Evolutionary conservation across 2,329 filamentous ascomycete species (phyloP), one percentile per base, ranked within the genome.

Genomic region (Pseudocercospora musae): DNA sequence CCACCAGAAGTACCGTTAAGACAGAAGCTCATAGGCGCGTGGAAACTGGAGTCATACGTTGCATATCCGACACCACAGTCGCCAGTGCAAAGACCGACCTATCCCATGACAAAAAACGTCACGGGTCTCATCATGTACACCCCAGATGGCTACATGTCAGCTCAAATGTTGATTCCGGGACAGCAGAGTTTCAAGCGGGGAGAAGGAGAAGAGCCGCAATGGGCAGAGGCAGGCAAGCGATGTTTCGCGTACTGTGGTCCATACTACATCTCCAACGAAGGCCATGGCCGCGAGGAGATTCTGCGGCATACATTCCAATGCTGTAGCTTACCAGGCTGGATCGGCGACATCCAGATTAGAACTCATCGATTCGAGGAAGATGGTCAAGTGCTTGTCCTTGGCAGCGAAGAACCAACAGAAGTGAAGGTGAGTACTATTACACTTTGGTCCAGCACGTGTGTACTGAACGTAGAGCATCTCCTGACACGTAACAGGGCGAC

Each of bases 51-150:
- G 61, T 76, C 75, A 27, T 76, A 76, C 62, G 70, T 75, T 57
- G 74, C 75, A n/a, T 73, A 75, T 59, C 75, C 75, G 1, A 75
- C 74, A 7, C 68, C 73, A 4, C 59, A 70, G n/a, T 76, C 72
- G n/a, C 62, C 67, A 8, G 68, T 74, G 25, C 73, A 74, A 62
- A 63, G 73, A 48, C 71, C 72, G 6, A 75, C 72, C 11, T 75
- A 72, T 57, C 75, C 75, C 11, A 76, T 76, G 71, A 75, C 74
- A n/a, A 70, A 71, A 59, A 73, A 73, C 58, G 72, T 73, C 46
- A 72, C 70, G 8, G 75, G 75, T 13, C 75, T 74, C 63, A 76
- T 77, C 63, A 70, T 76, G 68, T 77, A 77, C 67, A 76, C 75
- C 0, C 73, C 74, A 10, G 74, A 76, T 63, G 74, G 75, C 27